Conservation (phyloP, 2,329 filamentous ascomycete species). For the Phialocephala sp. region DNA sequence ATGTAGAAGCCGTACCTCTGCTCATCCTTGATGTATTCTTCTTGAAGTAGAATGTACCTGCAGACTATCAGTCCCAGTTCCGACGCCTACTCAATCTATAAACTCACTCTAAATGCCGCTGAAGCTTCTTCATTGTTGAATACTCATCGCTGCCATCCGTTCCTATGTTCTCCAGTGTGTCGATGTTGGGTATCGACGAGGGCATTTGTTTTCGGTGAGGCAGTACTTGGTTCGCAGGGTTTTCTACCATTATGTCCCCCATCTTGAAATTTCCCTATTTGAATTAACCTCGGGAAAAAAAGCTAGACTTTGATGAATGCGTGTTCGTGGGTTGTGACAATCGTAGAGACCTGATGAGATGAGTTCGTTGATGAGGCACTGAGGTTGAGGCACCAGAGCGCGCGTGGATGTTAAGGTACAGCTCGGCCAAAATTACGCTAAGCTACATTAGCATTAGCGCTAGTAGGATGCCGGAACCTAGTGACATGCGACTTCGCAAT, state of each 20-base stretch:
- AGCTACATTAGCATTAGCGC: constrained; percentile 5
- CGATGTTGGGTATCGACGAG: constrained; percentile 85
- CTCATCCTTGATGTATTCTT: constrained; percentile 99
- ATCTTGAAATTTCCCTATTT: constrained; percentile 54
- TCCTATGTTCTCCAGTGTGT: constrained; percentile 83
- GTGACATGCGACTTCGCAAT: constrained; percentile 13
- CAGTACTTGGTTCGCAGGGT: constrained; percentile 72
- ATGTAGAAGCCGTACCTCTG: constrained; percentile 67
- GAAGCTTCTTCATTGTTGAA: constrained; percentile 92
- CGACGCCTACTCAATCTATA: neutral
- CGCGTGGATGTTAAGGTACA: constrained; percentile 19
- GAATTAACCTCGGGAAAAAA: neutral
- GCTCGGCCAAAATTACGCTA: constrained; percentile 16
- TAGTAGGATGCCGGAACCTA: constrained; percentile 12
- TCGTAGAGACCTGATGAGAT: constrained; percentile 7
- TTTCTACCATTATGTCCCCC: constrained; percentile 89
- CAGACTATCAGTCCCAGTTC: constrained; percentile 38
- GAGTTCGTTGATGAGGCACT: constrained; percentile 18
- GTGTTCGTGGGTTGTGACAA: constrained; percentile 10
- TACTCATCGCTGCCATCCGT: constrained; percentile 91
- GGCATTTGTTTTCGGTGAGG: constrained; percentile 82
- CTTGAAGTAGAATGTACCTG: constrained; percentile 94
- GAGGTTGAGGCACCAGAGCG: constrained; percentile 28
- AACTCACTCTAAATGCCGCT: constrained; percentile 89
- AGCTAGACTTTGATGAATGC: neutral